These are phyloP conservation scores for Fraxinus platypoda DNA, from an alignment of 305 asterid genomes.

Conservation along the genomic window DNA sequence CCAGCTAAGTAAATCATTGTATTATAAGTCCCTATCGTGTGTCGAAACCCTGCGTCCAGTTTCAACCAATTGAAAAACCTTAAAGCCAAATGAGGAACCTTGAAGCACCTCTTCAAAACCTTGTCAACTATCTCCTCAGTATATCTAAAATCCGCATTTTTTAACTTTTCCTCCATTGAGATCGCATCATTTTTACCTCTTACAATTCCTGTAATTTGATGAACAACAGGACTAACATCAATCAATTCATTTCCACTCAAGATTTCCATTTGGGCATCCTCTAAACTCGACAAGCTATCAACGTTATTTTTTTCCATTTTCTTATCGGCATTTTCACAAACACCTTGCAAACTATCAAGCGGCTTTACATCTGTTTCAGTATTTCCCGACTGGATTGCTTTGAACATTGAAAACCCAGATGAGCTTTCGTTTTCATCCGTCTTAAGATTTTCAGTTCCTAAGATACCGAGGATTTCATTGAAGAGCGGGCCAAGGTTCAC, in stretches of 20 bases:
- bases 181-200: conserved; percentile 38
- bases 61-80: conserved; percentile 78
- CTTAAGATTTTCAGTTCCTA: conserved; percentile 44
- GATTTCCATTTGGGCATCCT: conserved; percentile 9
- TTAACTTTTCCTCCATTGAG: conserved; percentile 67
- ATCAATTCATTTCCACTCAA: conserved; percentile 24
- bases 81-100: conserved; percentile 71
- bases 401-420: conserved; percentile 24
- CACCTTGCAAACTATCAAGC: conserved; percentile 31
- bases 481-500: conserved; percentile 49
- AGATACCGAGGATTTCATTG: conserved; percentile 63
- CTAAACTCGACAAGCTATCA: conserved; percentile 13
- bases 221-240: conserved; percentile 65
- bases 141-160: conserved; percentile 36
- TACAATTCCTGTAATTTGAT: conserved; percentile 59
- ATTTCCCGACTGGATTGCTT: conserved; percentile 22
- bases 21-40: conserved; percentile 50
- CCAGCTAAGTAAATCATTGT: conserved; percentile 62
- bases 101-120: conserved; percentile 84
- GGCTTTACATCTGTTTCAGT: conserved; percentile 8
- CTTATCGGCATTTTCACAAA: conserved; percentile 62
- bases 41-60: conserved; percentile 45
- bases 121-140: conserved; percentile 61
- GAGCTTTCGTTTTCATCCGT: conserved; percentile 26
- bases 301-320: conserved; percentile 13